phyloP scores from a whole-genome alignment of 23 red algal genomes.

The Gracilaria caudata region DNA sequence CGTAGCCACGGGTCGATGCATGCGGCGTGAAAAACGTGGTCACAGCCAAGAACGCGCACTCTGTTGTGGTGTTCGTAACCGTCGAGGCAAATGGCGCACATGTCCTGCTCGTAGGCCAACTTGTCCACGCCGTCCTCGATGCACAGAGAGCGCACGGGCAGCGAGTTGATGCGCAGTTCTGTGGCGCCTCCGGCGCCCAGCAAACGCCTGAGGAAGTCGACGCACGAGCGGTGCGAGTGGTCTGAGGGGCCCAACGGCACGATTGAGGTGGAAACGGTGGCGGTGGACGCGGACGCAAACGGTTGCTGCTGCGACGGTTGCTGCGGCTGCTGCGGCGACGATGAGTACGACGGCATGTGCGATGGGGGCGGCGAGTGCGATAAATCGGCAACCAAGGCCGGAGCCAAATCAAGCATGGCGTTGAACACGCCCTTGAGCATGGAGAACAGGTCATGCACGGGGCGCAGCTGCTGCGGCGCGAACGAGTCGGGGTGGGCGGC shows the following conservation, averaged over 20 bases:
- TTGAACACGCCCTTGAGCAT: slow-evolving; percentile 57
- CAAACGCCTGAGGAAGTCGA: slow-evolving; percentile 61
- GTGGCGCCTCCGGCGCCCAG: slow-evolving; percentile 54
- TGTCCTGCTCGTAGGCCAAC: slow-evolving; percentile 66
- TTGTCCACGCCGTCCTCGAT: slow-evolving; percentile 51
- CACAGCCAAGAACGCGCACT: slow-evolving; percentile 80
- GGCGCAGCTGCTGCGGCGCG: slow-evolving; percentile 2
- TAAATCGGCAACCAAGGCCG: slow-evolving; percentile 9
- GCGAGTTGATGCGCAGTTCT: slow-evolving; percentile 55
- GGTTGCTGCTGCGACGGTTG: neutral
- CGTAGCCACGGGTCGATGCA: slow-evolving; percentile 93
- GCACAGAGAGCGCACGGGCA: slow-evolving; percentile 68
- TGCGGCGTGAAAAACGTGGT: slow-evolving; percentile 85
- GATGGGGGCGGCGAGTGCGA: neutral
- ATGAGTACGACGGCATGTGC: neutral
- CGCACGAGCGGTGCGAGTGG: slow-evolving; percentile 54
- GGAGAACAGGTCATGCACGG: slow-evolving; percentile 50
- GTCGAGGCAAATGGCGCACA: slow-evolving; percentile 89
- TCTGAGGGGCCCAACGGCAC: slow-evolving; percentile 45
- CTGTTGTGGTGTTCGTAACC: slow-evolving; percentile 63
- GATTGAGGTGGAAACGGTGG: slow-evolving; percentile 34
- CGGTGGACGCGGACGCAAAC: neutral
- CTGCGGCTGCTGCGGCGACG: slow-evolving; percentile 22
- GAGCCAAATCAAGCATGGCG: slow-evolving; percentile 56
- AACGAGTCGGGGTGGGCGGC: slow-evolving; percentile 3